Evolutionary conservation across 2,329 filamentous ascomycete genomes (phyloP).

Genomic region (Curvularia verruculosa): DNA sequence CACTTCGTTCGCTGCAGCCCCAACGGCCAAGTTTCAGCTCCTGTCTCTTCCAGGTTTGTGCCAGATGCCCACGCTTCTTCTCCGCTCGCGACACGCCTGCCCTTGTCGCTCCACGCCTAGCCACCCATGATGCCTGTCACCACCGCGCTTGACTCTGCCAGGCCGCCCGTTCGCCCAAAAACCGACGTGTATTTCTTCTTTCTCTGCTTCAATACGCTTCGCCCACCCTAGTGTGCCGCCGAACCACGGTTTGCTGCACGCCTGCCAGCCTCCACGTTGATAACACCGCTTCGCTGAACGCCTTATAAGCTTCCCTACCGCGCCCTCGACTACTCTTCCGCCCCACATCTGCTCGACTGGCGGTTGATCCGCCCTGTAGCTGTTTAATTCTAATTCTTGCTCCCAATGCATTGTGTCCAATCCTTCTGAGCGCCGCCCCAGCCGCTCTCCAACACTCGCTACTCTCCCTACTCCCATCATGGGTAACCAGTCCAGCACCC

Average conservation of each 20-base stretch:
- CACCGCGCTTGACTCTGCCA: conserved; percentile 20
- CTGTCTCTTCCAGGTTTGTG: conserved; percentile 46
- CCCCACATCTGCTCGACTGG: conserved; percentile 18
- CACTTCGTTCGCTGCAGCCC: conserved; percentile 26
- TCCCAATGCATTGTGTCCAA: conserved; percentile 21
- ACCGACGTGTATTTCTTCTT: conserved; percentile 15
- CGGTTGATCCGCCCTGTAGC: conserved; percentile 17
- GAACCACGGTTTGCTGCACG: conserved; percentile 11
- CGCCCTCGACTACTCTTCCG: conserved; percentile 10
- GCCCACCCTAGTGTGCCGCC: conserved; percentile 20
- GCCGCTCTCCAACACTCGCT: conserved; percentile 27
- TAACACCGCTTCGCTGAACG: conserved; percentile 9
- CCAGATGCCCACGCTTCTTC: conserved; percentile 27
- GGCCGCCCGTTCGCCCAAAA: conserved; percentile 21
- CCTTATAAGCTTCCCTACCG: conserved; percentile 21
- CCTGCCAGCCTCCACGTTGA: conserved; percentile 30
- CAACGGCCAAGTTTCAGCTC: conserved; percentile 39
- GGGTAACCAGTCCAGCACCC: conserved; percentile 40
- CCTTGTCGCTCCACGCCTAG: conserved; percentile 22
- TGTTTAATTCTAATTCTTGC: conserved; percentile 3
- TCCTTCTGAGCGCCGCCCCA: conserved; percentile 26
- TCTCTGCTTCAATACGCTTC: conserved; percentile 24
- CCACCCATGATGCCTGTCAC: conserved; percentile 22
- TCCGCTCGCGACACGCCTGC: conserved; percentile 25
- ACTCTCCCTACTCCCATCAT: too few species aligned